Evolutionary conservation across 139 green algal species (phyloP), one percentile per base, ranked within the genome.

Genomic region (Chlorella sp.): DNA sequence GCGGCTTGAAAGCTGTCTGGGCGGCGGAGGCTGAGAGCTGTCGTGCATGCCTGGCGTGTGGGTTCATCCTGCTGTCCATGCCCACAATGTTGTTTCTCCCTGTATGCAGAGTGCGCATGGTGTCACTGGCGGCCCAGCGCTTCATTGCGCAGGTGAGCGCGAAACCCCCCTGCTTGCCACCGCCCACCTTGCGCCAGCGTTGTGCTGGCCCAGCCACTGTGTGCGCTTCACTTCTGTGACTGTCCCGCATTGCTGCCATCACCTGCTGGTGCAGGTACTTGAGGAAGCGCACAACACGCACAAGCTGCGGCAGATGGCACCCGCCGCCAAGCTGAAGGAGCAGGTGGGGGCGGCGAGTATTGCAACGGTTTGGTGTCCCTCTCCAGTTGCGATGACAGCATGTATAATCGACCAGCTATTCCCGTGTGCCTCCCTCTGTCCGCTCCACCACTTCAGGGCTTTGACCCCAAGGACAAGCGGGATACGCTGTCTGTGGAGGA

Each of bases 91-190:
- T 12, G 15, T 51, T 68, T 47, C 4, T 44, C 0, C 30, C 17
- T 51, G 47, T 55, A 16, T 86, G 76, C 85, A 91, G 88, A 32
- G 60, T 88, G 30, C 70, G 90, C 39, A 62, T 93, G 34, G 78
- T 93, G 34, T 93, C 90, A 2, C 44, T 93, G n/a, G 86, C 90
- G 38, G 90, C 89, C 1, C 89, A 93, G 65, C 82, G 83, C 23
- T 92, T 93, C 62, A 15, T 91, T 1, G 81, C 79, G 5, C 67
- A 82, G 36, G 70, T 78, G 70, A 4, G 69, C 13, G 6, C 69
- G 15, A 15, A 55, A 7, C 7, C 4, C 1, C 34, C 5, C 16
- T 34, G 64, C 62, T 69, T 34, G 15, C 28, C 6, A 38, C n/a
- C 3, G 26, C 15, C 64, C 64, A 15, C 4, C 64, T 12, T 39